Conservation (phyloP, 768 basidiomycete species). For the Pisolithus marmoratus region DNA sequence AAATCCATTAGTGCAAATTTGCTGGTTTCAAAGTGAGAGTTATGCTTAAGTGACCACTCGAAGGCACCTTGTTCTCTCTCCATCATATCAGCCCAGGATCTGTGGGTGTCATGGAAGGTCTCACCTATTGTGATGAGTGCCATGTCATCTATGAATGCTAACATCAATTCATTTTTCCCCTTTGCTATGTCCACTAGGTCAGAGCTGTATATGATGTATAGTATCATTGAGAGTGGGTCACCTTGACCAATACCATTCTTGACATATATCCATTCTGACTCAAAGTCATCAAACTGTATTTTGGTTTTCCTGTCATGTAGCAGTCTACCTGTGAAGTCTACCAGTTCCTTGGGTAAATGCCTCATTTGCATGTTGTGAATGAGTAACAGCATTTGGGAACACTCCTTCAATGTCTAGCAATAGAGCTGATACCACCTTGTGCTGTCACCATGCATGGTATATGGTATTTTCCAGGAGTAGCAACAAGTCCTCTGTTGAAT, state of each 20-base stretch:
- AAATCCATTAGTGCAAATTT: constrained; percentile 1
- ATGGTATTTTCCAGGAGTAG: constrained; percentile 28
- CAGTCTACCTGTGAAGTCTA: neutral
- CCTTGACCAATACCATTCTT: neutral
- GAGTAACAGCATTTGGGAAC: constrained; percentile 36
- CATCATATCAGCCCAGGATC: neutral
- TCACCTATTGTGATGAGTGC: neutral
- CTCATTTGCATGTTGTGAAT: constrained; percentile 23
- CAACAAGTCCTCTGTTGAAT: constrained; percentile 32
- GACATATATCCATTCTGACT: neutral
- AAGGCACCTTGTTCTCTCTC: neutral
- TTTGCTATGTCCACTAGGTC: neutral
- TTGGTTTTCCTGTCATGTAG: neutral
- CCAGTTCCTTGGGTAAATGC: neutral
- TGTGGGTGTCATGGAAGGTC: neutral
- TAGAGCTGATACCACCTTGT: constrained; percentile 30
- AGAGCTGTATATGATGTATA: neutral
- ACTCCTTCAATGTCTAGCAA: constrained; percentile 41
- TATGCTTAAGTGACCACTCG: neutral
- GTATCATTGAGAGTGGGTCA: neutral
- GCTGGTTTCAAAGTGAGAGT: neutral
- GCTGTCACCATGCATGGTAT: constrained; percentile 32
- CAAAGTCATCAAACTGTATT: neutral
- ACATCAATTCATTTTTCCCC: neutral
- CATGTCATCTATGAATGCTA: neutral